These are phyloP conservation scores for Teratosphaeria viscida DNA, from an alignment of 2,329 filamentous ascomycete genomes.

Conservation along the genomic window DNA sequence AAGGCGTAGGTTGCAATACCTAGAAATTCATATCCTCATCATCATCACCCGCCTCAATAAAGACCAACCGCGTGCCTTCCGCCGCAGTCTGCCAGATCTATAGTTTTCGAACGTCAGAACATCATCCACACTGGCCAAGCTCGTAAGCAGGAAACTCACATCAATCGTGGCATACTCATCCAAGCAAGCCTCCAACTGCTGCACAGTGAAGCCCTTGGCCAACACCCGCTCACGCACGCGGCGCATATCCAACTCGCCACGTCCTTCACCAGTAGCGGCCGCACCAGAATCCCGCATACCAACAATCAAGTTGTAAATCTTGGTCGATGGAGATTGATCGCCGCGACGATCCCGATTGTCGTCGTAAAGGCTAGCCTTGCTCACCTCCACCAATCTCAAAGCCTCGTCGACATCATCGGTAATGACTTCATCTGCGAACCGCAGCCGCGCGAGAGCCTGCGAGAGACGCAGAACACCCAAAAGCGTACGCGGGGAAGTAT, in stretches of 20 bases:
- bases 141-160: slow-evolving; percentile 53
- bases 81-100: slow-evolving; percentile 47
- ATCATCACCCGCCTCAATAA: slow-evolving; percentile 43
- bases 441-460: slow-evolving; percentile 82
- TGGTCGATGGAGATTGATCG: slow-evolving; percentile 70
- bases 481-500: slow-evolving; percentile 87
- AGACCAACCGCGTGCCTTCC: slow-evolving; percentile 44
- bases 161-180: slow-evolving; percentile 82
- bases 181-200: slow-evolving; percentile 77
- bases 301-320: slow-evolving; percentile 92
- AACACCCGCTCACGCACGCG: slow-evolving; percentile 85
- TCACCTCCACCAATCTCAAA: slow-evolving; percentile 79
- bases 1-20: neutral
- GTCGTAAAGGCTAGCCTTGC: slow-evolving; percentile 78
- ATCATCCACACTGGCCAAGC: neutral
- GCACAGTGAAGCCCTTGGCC: slow-evolving; percentile 91
- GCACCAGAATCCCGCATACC: slow-evolving; percentile 77
- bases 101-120: slow-evolving; percentile 21
- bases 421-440: slow-evolving; percentile 75
- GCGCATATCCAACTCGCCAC: slow-evolving; percentile 71
- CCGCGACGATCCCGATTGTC: slow-evolving; percentile 51
- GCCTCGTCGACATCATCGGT: slow-evolving; percentile 95
- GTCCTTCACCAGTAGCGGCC: slow-evolving; percentile 63
- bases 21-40: slow-evolving; percentile 24
- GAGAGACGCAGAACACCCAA: slow-evolving; percentile 86